phyloP scores from a whole-genome alignment of 306 rosid genomes.

The Cercis canadensis region DNA sequence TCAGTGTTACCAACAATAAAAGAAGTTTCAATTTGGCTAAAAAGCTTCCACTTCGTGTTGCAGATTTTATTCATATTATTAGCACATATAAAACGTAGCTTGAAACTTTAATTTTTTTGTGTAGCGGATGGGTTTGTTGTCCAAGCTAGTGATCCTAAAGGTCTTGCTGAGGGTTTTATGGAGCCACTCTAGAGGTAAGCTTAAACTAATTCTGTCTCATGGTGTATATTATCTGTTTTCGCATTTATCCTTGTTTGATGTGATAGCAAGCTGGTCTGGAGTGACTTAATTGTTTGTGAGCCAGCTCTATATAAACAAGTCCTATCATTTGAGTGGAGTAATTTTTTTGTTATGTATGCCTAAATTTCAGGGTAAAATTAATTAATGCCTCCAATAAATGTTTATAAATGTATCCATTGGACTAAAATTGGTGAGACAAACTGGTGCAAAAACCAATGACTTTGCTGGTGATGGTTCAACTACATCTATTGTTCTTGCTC shows the following conservation, averaged over 20 bases:
- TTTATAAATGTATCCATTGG: slow-evolving; percentile 55
- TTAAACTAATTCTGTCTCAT: slow-evolving; percentile 19
- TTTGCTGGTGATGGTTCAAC: slow-evolving; percentile 96
- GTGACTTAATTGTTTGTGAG: neutral
- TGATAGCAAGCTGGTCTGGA: neutral
- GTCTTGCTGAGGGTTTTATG: slow-evolving; percentile 99
- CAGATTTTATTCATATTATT: no score
- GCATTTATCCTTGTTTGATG: slow-evolving; percentile 18
- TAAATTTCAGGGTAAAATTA: slow-evolving; percentile 5
- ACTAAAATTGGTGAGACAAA: slow-evolving; percentile 94
- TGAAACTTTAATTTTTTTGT: slow-evolving; percentile 16
- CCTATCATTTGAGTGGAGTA: slow-evolving; percentile 7
- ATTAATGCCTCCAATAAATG: neutral
- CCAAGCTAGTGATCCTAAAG: slow-evolving; percentile 98
- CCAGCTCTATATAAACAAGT: neutral
- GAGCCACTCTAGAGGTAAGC: slow-evolving; percentile 89
- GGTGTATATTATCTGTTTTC: slow-evolving; percentile 1
- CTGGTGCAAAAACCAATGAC: slow-evolving; percentile 93
- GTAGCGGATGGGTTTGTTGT: slow-evolving; percentile 98
- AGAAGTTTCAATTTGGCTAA: no score
- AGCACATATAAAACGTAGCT: slow-evolving; percentile 16
- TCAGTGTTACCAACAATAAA: no score
- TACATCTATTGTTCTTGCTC: slow-evolving; percentile 89
- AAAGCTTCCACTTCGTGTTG: no score
- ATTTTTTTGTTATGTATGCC: slow-evolving; percentile 5